A percentile compares a stretch with the other conserved stretches of the same genome.
These are phyloP conservation scores for Asterophora lycoperdoides DNA, from an alignment of 768 basidiomycete genomes.

Conservation along the genomic window DNA sequence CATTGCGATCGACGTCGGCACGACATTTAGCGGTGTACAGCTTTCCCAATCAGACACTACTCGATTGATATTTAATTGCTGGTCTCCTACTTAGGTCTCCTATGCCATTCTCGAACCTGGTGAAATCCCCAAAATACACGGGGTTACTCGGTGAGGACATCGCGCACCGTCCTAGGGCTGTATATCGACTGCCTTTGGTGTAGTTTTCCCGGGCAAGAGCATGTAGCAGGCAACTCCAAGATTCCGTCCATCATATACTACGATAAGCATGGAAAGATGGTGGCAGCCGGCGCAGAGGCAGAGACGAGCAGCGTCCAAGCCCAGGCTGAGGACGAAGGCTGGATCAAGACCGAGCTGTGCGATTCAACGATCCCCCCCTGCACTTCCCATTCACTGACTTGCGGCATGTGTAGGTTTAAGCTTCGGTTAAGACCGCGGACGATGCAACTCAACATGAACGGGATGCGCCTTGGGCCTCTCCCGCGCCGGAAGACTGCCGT, in stretches of 20 bases:
- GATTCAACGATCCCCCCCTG: constrained; percentile 23
- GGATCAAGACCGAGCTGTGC: constrained; percentile 74
- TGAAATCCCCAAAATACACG: constrained; percentile 76
- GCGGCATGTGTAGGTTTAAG: constrained; percentile 54
- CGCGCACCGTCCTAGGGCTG: not conserved
- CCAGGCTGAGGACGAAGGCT: constrained; percentile 72
- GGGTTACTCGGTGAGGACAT: constrained; percentile 63
- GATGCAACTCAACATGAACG: constrained; percentile 82
- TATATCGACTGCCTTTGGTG: constrained; percentile 12
- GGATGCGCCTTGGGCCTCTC: constrained; percentile 68
- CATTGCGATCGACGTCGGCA: constrained; percentile 78
- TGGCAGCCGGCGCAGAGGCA: constrained; percentile 75
- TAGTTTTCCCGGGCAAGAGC: constrained; percentile 82
- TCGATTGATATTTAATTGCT: constrained; percentile 2
- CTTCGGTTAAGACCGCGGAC: constrained; percentile 71
- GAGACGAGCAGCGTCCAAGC: constrained; percentile 54
- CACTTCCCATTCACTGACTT: not conserved
- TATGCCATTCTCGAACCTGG: constrained; percentile 81
- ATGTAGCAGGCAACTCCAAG: constrained; percentile 81
- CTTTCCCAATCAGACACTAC: not conserved
- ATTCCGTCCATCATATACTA: constrained; percentile 79
- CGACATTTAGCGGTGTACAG: constrained; percentile 73
- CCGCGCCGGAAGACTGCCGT: constrained; percentile 66
- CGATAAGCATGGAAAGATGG: constrained; percentile 59
- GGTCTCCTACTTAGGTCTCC: constrained; percentile 47